Evolutionary conservation across 495 filamentous ascomycete species (phyloP).

Genomic region (Tuber brumale): DNA sequence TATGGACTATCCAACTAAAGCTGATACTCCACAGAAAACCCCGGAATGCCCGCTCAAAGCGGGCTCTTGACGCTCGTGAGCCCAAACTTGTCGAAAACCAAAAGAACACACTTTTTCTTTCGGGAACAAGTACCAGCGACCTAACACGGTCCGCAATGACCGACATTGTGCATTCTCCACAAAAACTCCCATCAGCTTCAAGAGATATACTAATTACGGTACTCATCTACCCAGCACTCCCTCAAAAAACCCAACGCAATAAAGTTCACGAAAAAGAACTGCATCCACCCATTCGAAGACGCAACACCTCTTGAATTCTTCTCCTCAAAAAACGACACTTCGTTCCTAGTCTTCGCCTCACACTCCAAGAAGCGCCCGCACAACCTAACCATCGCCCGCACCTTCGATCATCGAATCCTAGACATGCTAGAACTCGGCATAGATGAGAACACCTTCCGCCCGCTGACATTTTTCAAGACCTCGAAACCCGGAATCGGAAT

Average conservation of each 20-base stretch:
- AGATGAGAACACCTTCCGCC: constrained; percentile 54
- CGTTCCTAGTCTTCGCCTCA: constrained; percentile 68
- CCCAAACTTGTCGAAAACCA: constrained; percentile 84
- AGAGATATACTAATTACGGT: background rate
- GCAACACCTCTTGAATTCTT: constrained; percentile 81
- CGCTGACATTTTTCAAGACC: constrained; percentile 70
- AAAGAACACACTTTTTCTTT: constrained; percentile 78
- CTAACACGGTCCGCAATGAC: constrained; percentile 70
- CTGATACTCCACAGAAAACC: constrained; percentile 48
- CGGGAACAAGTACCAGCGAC: constrained; percentile 71
- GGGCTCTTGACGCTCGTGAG: constrained; percentile 82
- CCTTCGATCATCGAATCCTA: constrained; percentile 74
- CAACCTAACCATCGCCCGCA: constrained; percentile 72
- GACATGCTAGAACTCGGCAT: constrained; percentile 89
- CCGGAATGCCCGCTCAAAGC: constrained; percentile 86
- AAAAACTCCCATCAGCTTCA: background rate
- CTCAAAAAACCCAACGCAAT: constrained; percentile 71
- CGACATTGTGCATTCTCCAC: constrained; percentile 52
- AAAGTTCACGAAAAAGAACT: constrained; percentile 93
- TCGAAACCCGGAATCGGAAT: constrained; percentile 73
- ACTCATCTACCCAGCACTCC: constrained; percentile 46
- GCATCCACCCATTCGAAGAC: constrained; percentile 89
- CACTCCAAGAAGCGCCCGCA: constrained; percentile 91
- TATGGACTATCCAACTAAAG: background rate
- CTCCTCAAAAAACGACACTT: constrained; percentile 88